Percentiles rank a stretch among this genome's conserved stretches.
Conservation (phyloP, 2,329 filamentous ascomycete species). For the Calonectria crousiana region DNA sequence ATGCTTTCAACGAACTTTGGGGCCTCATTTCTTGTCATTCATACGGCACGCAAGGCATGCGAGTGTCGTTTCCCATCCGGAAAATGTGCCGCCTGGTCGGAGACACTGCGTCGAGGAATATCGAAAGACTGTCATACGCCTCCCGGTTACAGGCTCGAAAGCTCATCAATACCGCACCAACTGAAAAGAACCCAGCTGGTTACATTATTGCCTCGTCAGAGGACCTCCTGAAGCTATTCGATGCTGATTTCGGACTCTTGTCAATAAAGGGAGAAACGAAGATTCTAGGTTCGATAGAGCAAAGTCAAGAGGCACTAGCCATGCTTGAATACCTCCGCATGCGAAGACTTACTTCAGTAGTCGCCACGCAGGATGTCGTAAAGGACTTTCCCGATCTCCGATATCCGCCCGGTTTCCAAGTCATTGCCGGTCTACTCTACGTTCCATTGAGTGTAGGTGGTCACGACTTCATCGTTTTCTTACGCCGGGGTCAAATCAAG, state of each 20-base stretch:
- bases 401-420: constrained; percentile 82
- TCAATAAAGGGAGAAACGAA: constrained; percentile 93
- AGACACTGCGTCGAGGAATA: constrained; percentile 87
- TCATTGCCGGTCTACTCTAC: constrained; percentile 83
- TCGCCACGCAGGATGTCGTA: constrained; percentile 81
- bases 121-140: constrained; percentile 88
- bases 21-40: constrained; percentile 89
- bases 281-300: constrained; percentile 79
- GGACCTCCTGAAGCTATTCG: constrained; percentile 84
- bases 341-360: constrained; percentile 78
- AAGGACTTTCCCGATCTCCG: constrained; percentile 84
- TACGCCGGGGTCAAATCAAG: constrained; percentile 80
- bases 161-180: constrained; percentile 86
- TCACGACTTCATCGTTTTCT: constrained; percentile 90
- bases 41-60: constrained; percentile 82
- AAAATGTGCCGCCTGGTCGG: constrained; percentile 93
- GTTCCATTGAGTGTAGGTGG: constrained; percentile 84
- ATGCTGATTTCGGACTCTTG: constrained; percentile 87
- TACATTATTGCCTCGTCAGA: constrained; percentile 93
- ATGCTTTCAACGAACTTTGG: constrained; percentile 88
- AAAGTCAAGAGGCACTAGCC: constrained; percentile 85
- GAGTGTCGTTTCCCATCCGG: constrained; percentile 90
- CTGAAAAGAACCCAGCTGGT: constrained; percentile 84
- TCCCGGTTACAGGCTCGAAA: constrained; percentile 88
- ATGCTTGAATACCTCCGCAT: constrained; percentile 88